Evolutionary conservation across 2,329 filamentous ascomycete species (phyloP).

Genomic region (Phyllosticta citrichinensis): DNA sequence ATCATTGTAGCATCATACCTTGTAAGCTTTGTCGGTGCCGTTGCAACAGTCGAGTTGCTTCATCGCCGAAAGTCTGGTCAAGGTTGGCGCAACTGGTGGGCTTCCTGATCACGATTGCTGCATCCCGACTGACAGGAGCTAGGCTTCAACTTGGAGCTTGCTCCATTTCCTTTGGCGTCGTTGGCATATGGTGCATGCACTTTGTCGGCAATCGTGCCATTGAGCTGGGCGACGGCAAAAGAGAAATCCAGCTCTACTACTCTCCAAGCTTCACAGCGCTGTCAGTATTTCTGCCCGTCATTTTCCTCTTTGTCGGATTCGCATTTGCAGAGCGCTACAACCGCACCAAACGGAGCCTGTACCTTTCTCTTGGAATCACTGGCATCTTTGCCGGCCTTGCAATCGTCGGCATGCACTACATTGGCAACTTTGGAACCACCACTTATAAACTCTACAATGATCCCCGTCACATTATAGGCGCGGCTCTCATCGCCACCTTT

Average conservation of each 20-base stretch:
- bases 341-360: constrained; percentile 18
- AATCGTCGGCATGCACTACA: constrained; percentile 78
- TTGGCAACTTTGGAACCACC: constrained; percentile 71
- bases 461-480: constrained; percentile 51
- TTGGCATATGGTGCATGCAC: constrained; percentile 53
- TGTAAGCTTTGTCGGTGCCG: constrained; percentile 64
- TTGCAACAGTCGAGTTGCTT: constrained; percentile 72
- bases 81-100: constrained; percentile 60
- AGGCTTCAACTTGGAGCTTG: constrained; percentile 34
- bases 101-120: not conserved
- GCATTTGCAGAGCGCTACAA: constrained; percentile 47
- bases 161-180: constrained; percentile 35
- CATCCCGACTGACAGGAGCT: not conserved
- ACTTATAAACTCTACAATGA: constrained; percentile 63
- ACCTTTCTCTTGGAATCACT: constrained; percentile 39
- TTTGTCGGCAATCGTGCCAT: constrained; percentile 77
- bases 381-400: constrained; percentile 63
- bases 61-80: constrained; percentile 62
- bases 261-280: constrained; percentile 60
- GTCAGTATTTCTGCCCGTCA: constrained; percentile 70
- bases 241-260: constrained; percentile 61
- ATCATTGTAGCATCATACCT: constrained; percentile 58
- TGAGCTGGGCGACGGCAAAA: constrained; percentile 52
- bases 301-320: constrained; percentile 65
- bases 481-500: constrained; percentile 60